Evolutionary conservation across 2,329 filamentous ascomycete species (phyloP).

Genomic region (Neopestalotiopsis rosae): DNA sequence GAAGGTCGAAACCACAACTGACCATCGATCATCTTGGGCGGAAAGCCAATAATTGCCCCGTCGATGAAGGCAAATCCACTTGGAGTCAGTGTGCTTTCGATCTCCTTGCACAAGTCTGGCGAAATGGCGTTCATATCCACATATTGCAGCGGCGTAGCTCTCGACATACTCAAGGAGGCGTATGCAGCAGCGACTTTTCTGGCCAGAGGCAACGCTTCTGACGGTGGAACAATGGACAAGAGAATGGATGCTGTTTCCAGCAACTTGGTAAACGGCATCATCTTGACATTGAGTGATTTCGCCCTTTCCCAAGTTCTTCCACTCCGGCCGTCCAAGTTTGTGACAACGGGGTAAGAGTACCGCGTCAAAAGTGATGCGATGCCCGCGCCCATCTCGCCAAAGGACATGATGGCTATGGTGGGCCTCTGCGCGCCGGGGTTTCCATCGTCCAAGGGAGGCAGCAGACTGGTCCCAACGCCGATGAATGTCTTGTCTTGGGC

Average conservation of each 20-base stretch:
- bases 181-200: background rate
- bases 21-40: background rate
- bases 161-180: background rate
- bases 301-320: background rate
- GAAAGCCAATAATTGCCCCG: slow-evolving; percentile 7
- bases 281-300: background rate
- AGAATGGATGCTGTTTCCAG: slow-evolving; percentile 1
- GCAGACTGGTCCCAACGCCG: background rate
- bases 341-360: background rate
- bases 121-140: slow-evolving; percentile 12
- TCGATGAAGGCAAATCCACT: background rate
- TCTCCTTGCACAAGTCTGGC: background rate
- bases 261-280: background rate
- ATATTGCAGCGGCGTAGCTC: background rate
- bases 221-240: slow-evolving; percentile 5
- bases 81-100: background rate
- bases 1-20: slow-evolving; percentile 3
- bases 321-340: slow-evolving; percentile 9
- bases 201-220: background rate
- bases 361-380: slow-evolving; percentile 6
- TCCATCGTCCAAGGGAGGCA: background rate
- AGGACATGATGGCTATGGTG: slow-evolving; percentile 9
- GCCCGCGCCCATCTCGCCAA: slow-evolving; percentile 7
- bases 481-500: background rate
- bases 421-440: background rate